Percentiles rank a stretch among this genome's conserved stretches.
phyloP scores from a whole-genome alignment of 106 monocot genomes.

The Dactylorhiza incarnata region DNA sequence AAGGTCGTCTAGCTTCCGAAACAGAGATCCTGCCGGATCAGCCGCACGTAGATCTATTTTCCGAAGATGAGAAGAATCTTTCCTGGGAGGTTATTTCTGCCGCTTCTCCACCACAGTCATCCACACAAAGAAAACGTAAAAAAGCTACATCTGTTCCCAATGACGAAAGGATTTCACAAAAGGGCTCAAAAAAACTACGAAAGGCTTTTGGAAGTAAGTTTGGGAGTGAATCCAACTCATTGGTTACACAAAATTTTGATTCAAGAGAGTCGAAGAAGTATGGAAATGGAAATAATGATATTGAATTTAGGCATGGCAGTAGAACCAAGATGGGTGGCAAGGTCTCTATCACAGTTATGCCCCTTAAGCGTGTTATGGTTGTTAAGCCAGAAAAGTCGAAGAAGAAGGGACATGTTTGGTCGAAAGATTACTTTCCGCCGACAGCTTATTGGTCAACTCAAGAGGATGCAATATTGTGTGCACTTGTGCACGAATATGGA shows the following conservation, averaged over 20 bases:
- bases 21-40: constrained; percentile 38
- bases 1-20: constrained; percentile 58
- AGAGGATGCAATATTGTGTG: constrained; percentile 92
- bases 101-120: constrained; percentile 36
- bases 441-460: constrained; percentile 72
- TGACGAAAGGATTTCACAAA: constrained; percentile 43
- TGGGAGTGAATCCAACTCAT: constrained; percentile 22
- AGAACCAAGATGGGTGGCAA: constrained; percentile 49
- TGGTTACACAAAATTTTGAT: constrained; percentile 30
- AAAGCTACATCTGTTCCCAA: constrained; percentile 21
- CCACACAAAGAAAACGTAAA: constrained; percentile 51
- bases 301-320: constrained; percentile 30
- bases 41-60: constrained; percentile 20
- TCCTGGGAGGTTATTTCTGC: constrained; percentile 20
- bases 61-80: constrained; percentile 23
- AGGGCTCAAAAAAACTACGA: constrained; percentile 48
- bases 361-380: constrained; percentile 73
- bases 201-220: constrained; percentile 28
- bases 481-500: constrained; percentile 79
- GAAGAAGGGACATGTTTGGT: constrained; percentile 59
- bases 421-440: constrained; percentile 55
- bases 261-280: constrained; percentile 25
- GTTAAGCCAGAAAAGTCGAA: constrained; percentile 77
- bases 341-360: constrained; percentile 64
- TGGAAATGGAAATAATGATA: constrained; percentile 26